Base-by-base conservation (phyloP, 805 yeast species). In the Scheffersomyces coipomensis region DNA sequence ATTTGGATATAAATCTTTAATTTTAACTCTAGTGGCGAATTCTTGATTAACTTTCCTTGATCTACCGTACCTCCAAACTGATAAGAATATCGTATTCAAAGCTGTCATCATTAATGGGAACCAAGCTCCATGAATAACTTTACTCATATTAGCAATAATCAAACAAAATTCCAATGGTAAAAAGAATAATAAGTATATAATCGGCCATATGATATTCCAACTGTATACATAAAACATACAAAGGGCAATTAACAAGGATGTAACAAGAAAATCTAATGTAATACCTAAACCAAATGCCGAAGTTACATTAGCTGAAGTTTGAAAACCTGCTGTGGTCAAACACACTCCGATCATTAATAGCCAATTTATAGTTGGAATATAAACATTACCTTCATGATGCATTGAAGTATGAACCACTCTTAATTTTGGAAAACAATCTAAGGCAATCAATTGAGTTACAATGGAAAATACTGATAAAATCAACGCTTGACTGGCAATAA, bases 271-370 rank as follows among this genome's bases (percentile, higher is more conserved):
- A 49, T 78, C 84, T 41, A 78, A 52, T 2, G 81, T 62, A 25
- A 79, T 76, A 17, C 83, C 82, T 41, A 78, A 66, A 12, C 83
- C 84, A 51, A 78, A 79, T 10, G 83, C 83, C 4, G 81, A 75
- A 0, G 83, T 76, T 26, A 78, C 79, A 29, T 62, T 66, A 48
- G 65, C 62, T 23, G 76, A 66, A 47, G 63, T 76, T 42, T 65
- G 60, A 57, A 77, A 78, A 0, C 81, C 81, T 7, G 77, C 78
- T 5, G 80, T 70, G 8, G 81, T 71, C 4, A 62, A 55, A 31
- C 71, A 55, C 3, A 78, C 80, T 26, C 76, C 76, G 12, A 76
- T 58, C 75, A 79, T 71, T 26, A 79, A 58, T 4, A 74, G 45
- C 56, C 68, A 70, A 52, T 78, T 79, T 12, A 75, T 68, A 0